phyloP scores from a whole-genome alignment of 1,139 yeast genomes.

The Hanseniaspora uvarum region DNA sequence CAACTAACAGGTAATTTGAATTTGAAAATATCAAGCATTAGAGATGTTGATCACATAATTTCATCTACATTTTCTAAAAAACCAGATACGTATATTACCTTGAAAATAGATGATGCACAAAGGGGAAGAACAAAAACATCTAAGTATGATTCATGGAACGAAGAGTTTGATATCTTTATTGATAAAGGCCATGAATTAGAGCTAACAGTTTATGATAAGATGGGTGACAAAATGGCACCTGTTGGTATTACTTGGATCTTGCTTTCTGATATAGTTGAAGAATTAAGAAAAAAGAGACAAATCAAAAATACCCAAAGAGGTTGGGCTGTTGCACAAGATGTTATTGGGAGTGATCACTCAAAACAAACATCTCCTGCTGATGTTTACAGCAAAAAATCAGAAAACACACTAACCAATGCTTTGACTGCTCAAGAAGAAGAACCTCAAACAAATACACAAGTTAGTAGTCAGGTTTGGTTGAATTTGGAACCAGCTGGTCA shows the following conservation, averaged over 20 bases:
- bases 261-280: conserved; percentile 84
- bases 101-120: conserved; percentile 80
- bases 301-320: conserved; percentile 62
- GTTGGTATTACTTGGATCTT: conserved; percentile 92
- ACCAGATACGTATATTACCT: conserved; percentile 67
- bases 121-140: conserved; percentile 66
- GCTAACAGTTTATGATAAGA: conserved; percentile 71
- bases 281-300: conserved; percentile 79
- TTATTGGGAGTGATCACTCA: conserved; percentile 24
- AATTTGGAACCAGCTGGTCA: conserved; percentile 91
- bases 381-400: not conserved
- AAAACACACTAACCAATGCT: conserved; percentile 12
- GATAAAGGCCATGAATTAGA: conserved; percentile 90
- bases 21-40: conserved; percentile 59
- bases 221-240: conserved; percentile 57
- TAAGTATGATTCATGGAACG: conserved; percentile 75
- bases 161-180: conserved; percentile 66
- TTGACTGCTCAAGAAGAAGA: not conserved
- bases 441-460: not conserved
- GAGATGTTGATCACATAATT: conserved; percentile 88
- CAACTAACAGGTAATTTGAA: conserved; percentile 74
- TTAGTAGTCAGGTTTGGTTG: conserved; percentile 69
- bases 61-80: conserved; percentile 65
- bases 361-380: not conserved
- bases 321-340: conserved; percentile 74